phyloP scores from a whole-genome alignment of 768 basidiomycete species.

The Leucocoprinus leucothites region DNA sequence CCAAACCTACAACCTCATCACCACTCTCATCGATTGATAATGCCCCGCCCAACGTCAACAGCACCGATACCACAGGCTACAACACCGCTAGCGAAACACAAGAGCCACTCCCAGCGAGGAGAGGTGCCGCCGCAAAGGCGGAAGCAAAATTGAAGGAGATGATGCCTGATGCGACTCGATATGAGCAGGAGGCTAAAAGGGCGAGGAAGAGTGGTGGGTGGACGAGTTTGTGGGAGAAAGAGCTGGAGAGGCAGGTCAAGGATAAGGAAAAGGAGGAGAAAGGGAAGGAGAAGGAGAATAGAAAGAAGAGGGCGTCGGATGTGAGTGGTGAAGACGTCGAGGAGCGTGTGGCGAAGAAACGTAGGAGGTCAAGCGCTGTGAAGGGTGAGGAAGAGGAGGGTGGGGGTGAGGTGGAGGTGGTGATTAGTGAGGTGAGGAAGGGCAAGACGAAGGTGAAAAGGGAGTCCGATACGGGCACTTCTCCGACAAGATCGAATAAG shows the following conservation, averaged over 20 bases:
- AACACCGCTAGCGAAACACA: background rate
- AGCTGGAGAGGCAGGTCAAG: slow-evolving; percentile 13
- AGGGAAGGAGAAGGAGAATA: background rate
- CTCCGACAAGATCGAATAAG: slow-evolving; percentile 16
- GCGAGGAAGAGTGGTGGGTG: slow-evolving; percentile 28
- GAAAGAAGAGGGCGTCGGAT: slow-evolving; percentile 14
- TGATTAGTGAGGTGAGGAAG: slow-evolving; percentile 10
- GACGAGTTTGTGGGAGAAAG: slow-evolving; percentile 18
- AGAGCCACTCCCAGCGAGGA: slow-evolving; percentile 21
- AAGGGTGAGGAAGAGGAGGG: slow-evolving; percentile 15
- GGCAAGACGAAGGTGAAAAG: slow-evolving; percentile 18
- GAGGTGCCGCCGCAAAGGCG: slow-evolving; percentile 44
- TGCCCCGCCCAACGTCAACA: background rate
- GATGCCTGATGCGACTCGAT: slow-evolving; percentile 77
- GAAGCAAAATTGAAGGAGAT: slow-evolving; percentile 56
- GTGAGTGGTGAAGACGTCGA: slow-evolving; percentile 10
- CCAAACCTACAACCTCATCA: slow-evolving; percentile 5
- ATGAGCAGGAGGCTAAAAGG: slow-evolving; percentile 58
- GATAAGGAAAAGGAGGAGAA: slow-evolving; percentile 8
- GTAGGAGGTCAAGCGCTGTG: slow-evolving; percentile 5
- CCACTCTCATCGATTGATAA: too few relatives aligned
- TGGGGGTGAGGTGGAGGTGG: slow-evolving; percentile 12
- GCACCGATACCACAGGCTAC: background rate
- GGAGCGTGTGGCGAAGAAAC: slow-evolving; percentile 10
- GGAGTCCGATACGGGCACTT: background rate